Percentiles rank a stretch among this genome's conserved stretches.
Conservation (phyloP, 148 eudicot species). For the Polygonum aviculare region DNA sequence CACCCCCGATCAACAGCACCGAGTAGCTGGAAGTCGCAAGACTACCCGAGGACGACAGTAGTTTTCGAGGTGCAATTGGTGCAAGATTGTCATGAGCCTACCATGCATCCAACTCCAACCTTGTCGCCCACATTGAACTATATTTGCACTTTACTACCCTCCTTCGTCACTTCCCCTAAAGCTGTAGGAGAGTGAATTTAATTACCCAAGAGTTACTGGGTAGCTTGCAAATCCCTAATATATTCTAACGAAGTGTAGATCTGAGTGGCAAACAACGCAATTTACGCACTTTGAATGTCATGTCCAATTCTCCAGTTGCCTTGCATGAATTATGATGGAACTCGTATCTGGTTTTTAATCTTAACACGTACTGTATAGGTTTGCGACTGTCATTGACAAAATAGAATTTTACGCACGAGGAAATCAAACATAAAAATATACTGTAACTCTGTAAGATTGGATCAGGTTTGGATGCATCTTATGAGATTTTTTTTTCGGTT, state of each 20-base stretch:
- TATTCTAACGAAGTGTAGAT: conserved; percentile 29
- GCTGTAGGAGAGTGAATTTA: not conserved
- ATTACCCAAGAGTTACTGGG: conserved; percentile 32
- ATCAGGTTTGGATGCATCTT: too few relatives aligned
- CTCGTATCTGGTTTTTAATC: too few relatives aligned
- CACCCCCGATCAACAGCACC: not conserved
- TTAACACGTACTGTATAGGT: too few relatives aligned
- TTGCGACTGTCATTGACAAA: too few relatives aligned
- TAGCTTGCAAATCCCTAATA: conserved; percentile 29
- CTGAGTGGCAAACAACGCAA: too few relatives aligned
- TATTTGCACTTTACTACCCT: conserved; percentile 14
- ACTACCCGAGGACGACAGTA: conserved; percentile 16
- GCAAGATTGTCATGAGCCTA: conserved; percentile 19
- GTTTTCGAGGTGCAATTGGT: conserved; percentile 18
- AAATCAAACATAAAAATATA: too few relatives aligned
- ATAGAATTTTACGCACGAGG: too few relatives aligned
- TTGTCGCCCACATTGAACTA: conserved; percentile 21
- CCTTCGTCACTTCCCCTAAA: conserved; percentile 17
- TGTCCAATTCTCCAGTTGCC: too few relatives aligned
- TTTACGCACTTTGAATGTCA: too few relatives aligned
- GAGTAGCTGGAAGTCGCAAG: not conserved
- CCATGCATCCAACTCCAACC: conserved; percentile 21
- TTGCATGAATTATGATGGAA: conserved; percentile 9
- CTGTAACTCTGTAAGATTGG: too few relatives aligned
- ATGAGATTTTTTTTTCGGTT: too few relatives aligned